Conservation (phyloP, 139 green algal genomes). For the Penium margaritaceum region DNA sequence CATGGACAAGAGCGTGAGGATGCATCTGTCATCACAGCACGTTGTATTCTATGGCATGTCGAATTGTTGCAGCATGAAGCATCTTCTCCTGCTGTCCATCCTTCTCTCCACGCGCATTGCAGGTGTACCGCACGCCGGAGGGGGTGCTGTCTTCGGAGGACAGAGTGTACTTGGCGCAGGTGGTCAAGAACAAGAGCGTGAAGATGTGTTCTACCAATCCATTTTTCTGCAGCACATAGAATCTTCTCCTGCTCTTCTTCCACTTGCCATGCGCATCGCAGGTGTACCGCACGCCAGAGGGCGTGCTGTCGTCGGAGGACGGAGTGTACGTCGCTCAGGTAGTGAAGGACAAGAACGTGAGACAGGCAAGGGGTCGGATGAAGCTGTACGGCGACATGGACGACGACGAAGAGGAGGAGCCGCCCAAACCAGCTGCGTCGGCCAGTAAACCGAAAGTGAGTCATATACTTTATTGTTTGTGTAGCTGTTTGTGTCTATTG, state of each 20-base stretch:
- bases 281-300: slow-evolving; percentile 39
- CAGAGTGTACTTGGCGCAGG: slow-evolving; percentile 34
- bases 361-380: slow-evolving; percentile 25
- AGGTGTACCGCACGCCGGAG: slow-evolving; percentile 36
- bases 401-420: slow-evolving; percentile 6
- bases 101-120: no score
- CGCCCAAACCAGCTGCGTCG: slow-evolving; percentile 1
- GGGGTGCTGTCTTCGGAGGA: slow-evolving; percentile 36
- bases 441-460: no score
- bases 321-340: slow-evolving; percentile 43
- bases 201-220: no score
- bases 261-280: background rate
- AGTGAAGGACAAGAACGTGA: slow-evolving; percentile 36
- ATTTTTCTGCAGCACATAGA: no score
- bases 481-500: no score
- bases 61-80: no score
- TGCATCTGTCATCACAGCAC: no score
- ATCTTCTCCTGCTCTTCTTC: background rate
- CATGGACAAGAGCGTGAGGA: no score
- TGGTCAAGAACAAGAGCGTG: slow-evolving; percentile 28
- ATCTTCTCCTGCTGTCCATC: no score
- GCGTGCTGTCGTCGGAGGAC: slow-evolving; percentile 34
- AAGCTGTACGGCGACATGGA: slow-evolving; percentile 11
- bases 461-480: no score
- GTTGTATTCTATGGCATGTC: no score